A percentile compares a stretch with the other conserved stretches of the same genome.
Conservation (phyloP, 768 basidiomycete genomes). For the Peribolospora kevripleyi region DNA sequence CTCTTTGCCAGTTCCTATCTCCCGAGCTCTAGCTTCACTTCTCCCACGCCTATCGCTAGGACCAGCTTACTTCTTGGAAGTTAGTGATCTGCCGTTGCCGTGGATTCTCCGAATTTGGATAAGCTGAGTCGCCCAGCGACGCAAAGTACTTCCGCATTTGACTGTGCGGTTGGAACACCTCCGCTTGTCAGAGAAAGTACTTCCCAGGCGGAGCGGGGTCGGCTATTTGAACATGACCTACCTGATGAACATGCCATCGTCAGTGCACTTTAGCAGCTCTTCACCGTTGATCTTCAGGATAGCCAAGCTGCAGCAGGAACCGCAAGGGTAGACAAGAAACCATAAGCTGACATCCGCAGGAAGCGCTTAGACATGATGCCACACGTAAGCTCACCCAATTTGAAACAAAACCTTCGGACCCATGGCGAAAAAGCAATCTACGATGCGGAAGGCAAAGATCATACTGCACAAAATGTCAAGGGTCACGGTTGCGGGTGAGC, state of each 20-base stretch:
- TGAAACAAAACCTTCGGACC: slow-evolving; percentile 96
- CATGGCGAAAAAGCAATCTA: slow-evolving; percentile 86
- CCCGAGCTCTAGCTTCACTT: too few relatives aligned
- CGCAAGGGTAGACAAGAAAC: neutral
- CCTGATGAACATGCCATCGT: slow-evolving; percentile 93
- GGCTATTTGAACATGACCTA: slow-evolving; percentile 20
- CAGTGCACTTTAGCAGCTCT: slow-evolving; percentile 68
- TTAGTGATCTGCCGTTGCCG: slow-evolving; percentile 79
- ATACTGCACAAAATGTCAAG: slow-evolving; percentile 40
- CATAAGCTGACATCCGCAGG: neutral
- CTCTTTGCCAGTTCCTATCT: too few relatives aligned
- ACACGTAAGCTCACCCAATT: slow-evolving; percentile 46
- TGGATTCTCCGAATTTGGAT: slow-evolving; percentile 66
- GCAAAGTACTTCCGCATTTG: slow-evolving; percentile 89
- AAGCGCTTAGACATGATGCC: too few relatives aligned
- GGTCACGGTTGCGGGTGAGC: too few relatives aligned
- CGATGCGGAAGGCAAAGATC: slow-evolving; percentile 91
- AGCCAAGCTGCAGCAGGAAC: slow-evolving; percentile 27
- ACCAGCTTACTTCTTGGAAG: slow-evolving; percentile 51
- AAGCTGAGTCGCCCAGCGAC: slow-evolving; percentile 76
- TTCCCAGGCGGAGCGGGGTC: neutral
- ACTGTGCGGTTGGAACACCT: slow-evolving; percentile 21
- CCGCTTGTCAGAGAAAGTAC: neutral
- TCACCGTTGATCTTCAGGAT: slow-evolving; percentile 96
- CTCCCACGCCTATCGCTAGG: neutral